phyloP scores from a whole-genome alignment of 1,284 basidiomycete species.

The Pseudozyma pruni region DNA sequence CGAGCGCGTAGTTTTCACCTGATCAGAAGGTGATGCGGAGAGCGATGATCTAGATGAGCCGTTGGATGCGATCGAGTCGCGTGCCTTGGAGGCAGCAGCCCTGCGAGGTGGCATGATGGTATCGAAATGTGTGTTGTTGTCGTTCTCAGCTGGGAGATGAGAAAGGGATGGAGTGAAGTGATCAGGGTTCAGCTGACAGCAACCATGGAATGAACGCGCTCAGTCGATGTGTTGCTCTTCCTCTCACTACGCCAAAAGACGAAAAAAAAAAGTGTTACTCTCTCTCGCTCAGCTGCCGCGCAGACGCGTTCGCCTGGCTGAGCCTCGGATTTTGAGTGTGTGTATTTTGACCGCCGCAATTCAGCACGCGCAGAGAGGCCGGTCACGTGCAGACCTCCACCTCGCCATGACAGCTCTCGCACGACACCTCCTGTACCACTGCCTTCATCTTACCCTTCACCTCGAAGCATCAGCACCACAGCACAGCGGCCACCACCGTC shows the following conservation, averaged over 20 bases:
- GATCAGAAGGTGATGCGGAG: constrained; percentile 20
- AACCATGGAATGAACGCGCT: not conserved
- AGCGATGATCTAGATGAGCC: constrained; percentile 13
- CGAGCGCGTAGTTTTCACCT: constrained; percentile 11
- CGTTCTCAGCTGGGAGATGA: not conserved
- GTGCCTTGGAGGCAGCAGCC: constrained; percentile 40
- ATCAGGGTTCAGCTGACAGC: constrained; percentile 10
- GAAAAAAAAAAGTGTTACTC: constrained; percentile 8
- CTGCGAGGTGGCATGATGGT: constrained; percentile 39
- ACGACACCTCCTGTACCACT: constrained; percentile 14
- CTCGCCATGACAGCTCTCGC: constrained; percentile 4
- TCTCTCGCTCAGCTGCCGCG: not conserved
- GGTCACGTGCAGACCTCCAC: constrained; percentile 38
- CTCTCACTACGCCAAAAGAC: not conserved
- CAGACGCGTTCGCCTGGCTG: constrained; percentile 11
- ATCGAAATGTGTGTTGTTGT: too few relatives aligned
- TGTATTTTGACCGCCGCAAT: constrained; percentile 5
- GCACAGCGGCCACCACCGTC: too few relatives aligned
- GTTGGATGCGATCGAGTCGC: constrained; percentile 41
- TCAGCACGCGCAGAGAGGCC: constrained; percentile 5
- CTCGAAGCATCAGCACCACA: not conserved
- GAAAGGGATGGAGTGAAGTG: not conserved
- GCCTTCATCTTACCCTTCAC: not conserved
- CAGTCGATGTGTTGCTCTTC: not conserved
- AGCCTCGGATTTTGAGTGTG: not conserved